Base-by-base conservation (phyloP, 2,329 filamentous ascomycete genomes). In the Hysterium pulicare region DNA sequence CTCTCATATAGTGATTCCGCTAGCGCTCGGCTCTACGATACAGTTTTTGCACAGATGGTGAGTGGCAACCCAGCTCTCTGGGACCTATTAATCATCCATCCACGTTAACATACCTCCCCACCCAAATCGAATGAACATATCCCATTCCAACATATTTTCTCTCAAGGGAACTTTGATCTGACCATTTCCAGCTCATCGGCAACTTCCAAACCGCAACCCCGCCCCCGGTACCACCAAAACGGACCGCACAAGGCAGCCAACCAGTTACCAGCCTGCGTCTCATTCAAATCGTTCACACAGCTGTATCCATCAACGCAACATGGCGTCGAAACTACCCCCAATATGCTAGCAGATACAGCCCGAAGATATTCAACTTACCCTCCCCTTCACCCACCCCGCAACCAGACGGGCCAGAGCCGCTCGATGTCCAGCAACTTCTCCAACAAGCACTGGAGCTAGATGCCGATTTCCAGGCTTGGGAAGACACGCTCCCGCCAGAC, bases 11-110 rank as follows among this genome's bases (percentile, higher is more conserved):
- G 44, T n/a, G 52, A 60, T 15, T 42, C 49, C 2, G 40, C 59
- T 17, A 58, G 58, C 11, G 52, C 57, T 13, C 46, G 50, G 38
- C 32, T 63, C 2, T 63, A 59, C 40, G 57, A 63, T 46, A 51
- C 57, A 34, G 44, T 50, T 5, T 59, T 55, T 40, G 31, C 51
- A 3, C 59, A 57, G 43, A 56, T 60, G 53, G 57, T 56, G 50
- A 48, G 26, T 23, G 11, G 17, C n/a, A n/a, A 33, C 9, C n/a
- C 21, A 40, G 30, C 34, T 31, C n/a, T n/a, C 15, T 34, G 10
- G 2, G 19, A 21, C 16, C 30, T 37, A 16, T 30, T 45, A 34
- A 31, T 40, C 35, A 53, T 37, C 60, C 56, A 51, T 62, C 5
- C 45, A 62, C 21, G 53, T 50, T 15, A 60, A 56, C 15, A 17